These are phyloP conservation scores for Inga leiocalycina DNA, from an alignment of 306 rosid genomes.

Conservation along the genomic window DNA sequence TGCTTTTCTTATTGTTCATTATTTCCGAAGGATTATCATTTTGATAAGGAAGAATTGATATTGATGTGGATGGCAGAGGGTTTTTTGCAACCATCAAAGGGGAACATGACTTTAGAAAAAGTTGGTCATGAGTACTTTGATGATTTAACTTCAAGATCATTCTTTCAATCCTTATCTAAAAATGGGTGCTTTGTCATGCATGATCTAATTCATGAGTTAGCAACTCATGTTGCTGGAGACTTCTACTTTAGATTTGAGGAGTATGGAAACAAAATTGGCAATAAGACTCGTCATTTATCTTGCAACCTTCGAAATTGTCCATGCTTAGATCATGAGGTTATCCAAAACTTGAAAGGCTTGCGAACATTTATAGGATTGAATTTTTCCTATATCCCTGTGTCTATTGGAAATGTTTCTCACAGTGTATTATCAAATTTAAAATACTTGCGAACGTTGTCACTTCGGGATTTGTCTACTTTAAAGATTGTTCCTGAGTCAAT, in stretches of 20 bases:
- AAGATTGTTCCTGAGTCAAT: too few relatives aligned
- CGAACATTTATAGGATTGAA: slow-evolving; percentile 20
- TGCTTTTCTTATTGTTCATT: slow-evolving; percentile 27
- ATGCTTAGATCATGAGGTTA: neutral
- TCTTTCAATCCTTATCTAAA: neutral
- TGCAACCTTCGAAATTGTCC: neutral
- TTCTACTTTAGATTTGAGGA: neutral
- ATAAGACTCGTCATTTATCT: slow-evolving; percentile 12
- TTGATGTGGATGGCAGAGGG: slow-evolving; percentile 34
- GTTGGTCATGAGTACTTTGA: slow-evolving; percentile 12
- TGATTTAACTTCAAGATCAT: slow-evolving; percentile 6
- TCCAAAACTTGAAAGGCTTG: neutral
- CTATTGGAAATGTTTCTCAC: neutral
- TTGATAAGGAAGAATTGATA: neutral
- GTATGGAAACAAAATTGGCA: neutral
- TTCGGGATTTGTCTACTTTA: too few relatives aligned
- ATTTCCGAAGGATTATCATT: slow-evolving; percentile 9
- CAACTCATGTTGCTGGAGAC: neutral
- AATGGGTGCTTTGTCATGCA: slow-evolving; percentile 9
- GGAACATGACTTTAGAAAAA: neutral
- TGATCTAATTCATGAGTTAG: slow-evolving; percentile 7
- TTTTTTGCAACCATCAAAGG: neutral
- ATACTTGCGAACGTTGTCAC: slow-evolving; percentile 10
- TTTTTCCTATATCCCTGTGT: neutral
- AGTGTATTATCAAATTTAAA: neutral